Evolutionary conservation across 2,329 filamentous ascomycete genomes (phyloP), one percentile per base, ranked within the genome.

Genomic region (Phialophora tarda): DNA sequence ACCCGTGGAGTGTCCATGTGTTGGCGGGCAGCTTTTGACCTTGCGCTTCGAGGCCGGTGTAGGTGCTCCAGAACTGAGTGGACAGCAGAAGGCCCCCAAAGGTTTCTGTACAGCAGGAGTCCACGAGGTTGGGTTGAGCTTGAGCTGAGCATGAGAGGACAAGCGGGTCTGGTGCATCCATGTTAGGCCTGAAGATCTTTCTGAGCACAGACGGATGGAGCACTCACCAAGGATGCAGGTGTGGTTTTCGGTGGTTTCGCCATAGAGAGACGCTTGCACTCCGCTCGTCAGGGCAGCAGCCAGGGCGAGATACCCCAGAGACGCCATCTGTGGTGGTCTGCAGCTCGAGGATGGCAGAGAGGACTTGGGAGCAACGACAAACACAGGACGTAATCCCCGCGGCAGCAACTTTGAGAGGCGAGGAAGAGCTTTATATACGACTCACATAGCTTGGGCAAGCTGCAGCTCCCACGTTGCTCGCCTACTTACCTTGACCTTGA

Each of bases 31-130:
- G 80, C 24, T 86, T 73, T 73, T 90, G 87, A 10, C 85, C 85
- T 63, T 83, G 62, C 12, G 76, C 74, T 74, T 89, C 87, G 34
- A 82, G 79, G 2, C 87, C 87, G 0, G 88, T 89, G 73, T 87
- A 87, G 0, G 85, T 86, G 71, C 83, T 79, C 88, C 88, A 90
- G 75, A 86, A 88, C 69, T 89, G 87, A 0, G 88, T 90, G 63
- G 79, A 79, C 2, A 90, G 79, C 71, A 89, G 73, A 4, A 90
- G 80, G 3, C 88, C 88, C 30, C 88, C 88, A 71, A 80, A 89
- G 0, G 88, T 89, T 78, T 90, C 88, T 17, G 82, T 81, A 72
- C 88, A 90, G 81, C 88, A 90, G 0, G 84, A 84, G 73, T 90
- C 87, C 38, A 85, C 83, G 61, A 79, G 74, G 38, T 72, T 76